Conservation (phyloP, 2,329 filamentous ascomycete genomes). For the Pestalotiopsis sp. region DNA sequence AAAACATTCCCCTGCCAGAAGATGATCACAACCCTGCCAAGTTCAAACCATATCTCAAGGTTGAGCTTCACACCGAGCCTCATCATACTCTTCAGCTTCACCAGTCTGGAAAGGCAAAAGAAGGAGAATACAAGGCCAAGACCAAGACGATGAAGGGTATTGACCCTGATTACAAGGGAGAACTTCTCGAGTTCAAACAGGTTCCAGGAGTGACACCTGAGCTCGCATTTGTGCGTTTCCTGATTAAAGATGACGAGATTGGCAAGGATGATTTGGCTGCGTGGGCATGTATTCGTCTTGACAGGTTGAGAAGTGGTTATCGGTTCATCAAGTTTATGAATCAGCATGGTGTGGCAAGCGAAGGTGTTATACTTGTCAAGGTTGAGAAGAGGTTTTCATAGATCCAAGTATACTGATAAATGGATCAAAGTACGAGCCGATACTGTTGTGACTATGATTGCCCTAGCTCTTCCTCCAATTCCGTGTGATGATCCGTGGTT, state of each 20-base stretch:
- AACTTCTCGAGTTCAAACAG: constrained; percentile 58
- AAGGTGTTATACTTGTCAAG: constrained; percentile 73
- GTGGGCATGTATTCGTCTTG: constrained; percentile 87
- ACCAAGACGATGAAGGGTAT: constrained; percentile 60
- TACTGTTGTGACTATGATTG: neutral
- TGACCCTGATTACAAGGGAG: constrained; percentile 63
- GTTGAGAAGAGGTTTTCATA: constrained; percentile 56
- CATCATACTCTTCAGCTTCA: constrained; percentile 26
- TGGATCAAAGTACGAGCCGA: no score
- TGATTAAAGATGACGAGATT: constrained; percentile 85
- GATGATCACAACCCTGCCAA: constrained; percentile 50
- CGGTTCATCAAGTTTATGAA: constrained; percentile 78
- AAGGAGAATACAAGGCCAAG: constrained; percentile 59
- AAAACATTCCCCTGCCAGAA: constrained; percentile 69
- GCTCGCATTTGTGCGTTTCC: constrained; percentile 77
- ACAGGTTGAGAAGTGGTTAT: constrained; percentile 75
- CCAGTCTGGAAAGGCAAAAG: constrained; percentile 55
- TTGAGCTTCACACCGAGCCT: constrained; percentile 77
- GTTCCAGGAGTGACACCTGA: constrained; percentile 64
- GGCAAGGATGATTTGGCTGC: constrained; percentile 77
- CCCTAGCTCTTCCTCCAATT: constrained; percentile 36
- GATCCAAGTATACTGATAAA: neutral
- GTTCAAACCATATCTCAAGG: constrained; percentile 81
- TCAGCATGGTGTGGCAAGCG: constrained; percentile 63
- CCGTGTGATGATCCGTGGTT: constrained; percentile 40